Base-by-base conservation (phyloP, 2,329 filamentous ascomycete genomes). In the Exophiala mesophila region DNA sequence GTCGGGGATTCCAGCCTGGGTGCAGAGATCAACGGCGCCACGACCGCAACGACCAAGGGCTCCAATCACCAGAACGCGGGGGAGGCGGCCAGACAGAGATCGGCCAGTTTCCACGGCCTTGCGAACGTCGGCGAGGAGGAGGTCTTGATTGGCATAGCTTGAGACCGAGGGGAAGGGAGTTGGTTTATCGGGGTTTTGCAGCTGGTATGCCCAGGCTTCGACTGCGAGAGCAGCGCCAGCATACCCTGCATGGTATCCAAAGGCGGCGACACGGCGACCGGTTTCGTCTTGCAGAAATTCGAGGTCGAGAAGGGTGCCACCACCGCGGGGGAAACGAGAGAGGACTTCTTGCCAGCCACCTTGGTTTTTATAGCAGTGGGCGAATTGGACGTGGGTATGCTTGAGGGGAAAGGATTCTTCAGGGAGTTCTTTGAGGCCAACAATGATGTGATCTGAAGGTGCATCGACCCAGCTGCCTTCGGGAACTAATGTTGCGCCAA, bases 31-130 rank as follows among this genome's bases (percentile, higher is more conserved):
- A 26, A 90, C 81, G 16, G 89, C 89, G 49, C 90, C 90, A 35
- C 76, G 79, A 42, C 88, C 88, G 60, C 89, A 95, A 54, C 89
- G 80, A 54, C 68, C 73, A 40, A 76, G 63, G 33, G 73, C 86
- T 52, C 90, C 90, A 52, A 96, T 89, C 38, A 96, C 80, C 49
- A 97, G 77, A 47, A 88, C 78, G 51, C 78, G 78, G 5, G 88
- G 88, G 55, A 76, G 68, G 51, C 72, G 74, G 37, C 84, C 84
- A 6, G 73, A 73, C 61, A 85, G 80, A 58, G 77, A 77, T 57
- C 77, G 73, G 44, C 81, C 85, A 21, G 72, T 70, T 39, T 77
- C 77, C 17, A 94, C 71, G 26, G 79, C 75, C 59, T 78, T 76
- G 73, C 28, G 18, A 19, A 39, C 20, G 34, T 36, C 9, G 30